Evolutionary conservation across 1,284 basidiomycete species (phyloP), one percentile per base, ranked within the genome.

Genomic region (Fomitiporia mediterranea): DNA sequence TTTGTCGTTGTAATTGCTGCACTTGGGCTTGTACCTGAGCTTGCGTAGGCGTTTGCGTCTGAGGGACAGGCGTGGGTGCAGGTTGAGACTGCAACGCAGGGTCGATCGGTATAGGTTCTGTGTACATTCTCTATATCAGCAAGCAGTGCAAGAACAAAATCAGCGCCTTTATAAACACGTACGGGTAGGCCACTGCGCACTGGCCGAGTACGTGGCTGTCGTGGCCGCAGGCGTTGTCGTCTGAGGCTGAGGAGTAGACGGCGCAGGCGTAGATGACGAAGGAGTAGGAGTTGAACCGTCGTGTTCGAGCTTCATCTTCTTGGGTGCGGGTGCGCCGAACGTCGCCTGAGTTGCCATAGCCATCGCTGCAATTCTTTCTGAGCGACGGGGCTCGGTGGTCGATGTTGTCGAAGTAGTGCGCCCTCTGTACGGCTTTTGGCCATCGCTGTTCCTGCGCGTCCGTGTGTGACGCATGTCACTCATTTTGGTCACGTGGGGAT

Each of bases 51-150:
- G 34, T 8, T 8, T 7, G 5, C 6, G 51, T 40, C 37, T 13
- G 2, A 21, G 51, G 2, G 11, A 17, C 17, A 21, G 57, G 44
- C 17, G 59, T 37, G 23, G 58, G n/a, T 8, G 46, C 2, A 40
- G 80, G 72, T 63, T 81, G 81, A 59, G 81, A 81, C 66, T 86
- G 84, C 42, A 87, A 72, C 5, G 81, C 83, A 28, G 84, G 83
- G 67, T 86, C 84, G 55, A 86, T 84, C 13, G 83, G 81, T 34
- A 86, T 84, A 64, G 82, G 82, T 74, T 63, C 21, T 23, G 28
- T 43, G 38, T 38, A 40, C 25, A 21, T 28, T 53, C 39, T 44
- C 54, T 39, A 35, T 30, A 40, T n/a, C 74, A 55, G 25, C 35
- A 17, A 38, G n/a, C n/a, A n/a, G n/a, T n/a, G n/a, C n/a, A 1